These are phyloP conservation scores for Fennellomyces sp. DNA, from an alignment of 371 early-diverging fungal genomes.

Conservation along the genomic window DNA sequence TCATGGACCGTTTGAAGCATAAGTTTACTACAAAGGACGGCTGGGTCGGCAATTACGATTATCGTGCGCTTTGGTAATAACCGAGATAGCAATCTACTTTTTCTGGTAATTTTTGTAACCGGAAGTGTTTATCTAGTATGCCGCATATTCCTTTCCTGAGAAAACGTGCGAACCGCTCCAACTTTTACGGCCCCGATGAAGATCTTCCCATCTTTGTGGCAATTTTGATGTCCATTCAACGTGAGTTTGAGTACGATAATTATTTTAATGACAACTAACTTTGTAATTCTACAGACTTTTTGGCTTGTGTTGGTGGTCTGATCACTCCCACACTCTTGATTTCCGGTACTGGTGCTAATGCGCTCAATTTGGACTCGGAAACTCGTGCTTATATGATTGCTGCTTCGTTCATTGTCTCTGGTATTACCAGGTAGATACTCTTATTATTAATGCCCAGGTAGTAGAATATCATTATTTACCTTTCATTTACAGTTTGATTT, in stretches of 20 bases:
- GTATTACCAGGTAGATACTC: conserved; percentile 7
- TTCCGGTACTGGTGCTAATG: conserved; percentile 35
- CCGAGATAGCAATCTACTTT: no score
- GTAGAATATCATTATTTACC: neutral
- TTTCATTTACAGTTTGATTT: conserved; percentile 23
- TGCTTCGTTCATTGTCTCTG: conserved; percentile 41
- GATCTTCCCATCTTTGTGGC: conserved; percentile 28
- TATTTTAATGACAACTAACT: neutral
- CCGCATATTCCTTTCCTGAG: conserved; percentile 24
- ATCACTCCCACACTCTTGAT: conserved; percentile 46
- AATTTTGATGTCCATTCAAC: conserved; percentile 33
- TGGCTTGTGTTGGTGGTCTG: conserved; percentile 46
- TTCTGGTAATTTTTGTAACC: no score
- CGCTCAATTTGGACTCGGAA: conserved; percentile 39
- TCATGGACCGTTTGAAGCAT: neutral
- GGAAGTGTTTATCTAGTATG: conserved; percentile 12
- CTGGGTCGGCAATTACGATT: conserved; percentile 37
- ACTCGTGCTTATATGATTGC: conserved; percentile 45
- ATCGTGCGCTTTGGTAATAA: conserved; percentile 28
- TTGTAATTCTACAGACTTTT: conserved; percentile 12
- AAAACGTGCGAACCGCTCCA: conserved; percentile 8
- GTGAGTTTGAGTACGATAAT: conserved; percentile 8
- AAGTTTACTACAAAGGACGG: conserved; percentile 4
- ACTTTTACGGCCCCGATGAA: conserved; percentile 32
- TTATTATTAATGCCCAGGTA: neutral